Evolutionary conservation across 257 asterid genomes (phyloP), one percentile per base, ranked within the genome.

Genomic region (Primulina tabacum): DNA sequence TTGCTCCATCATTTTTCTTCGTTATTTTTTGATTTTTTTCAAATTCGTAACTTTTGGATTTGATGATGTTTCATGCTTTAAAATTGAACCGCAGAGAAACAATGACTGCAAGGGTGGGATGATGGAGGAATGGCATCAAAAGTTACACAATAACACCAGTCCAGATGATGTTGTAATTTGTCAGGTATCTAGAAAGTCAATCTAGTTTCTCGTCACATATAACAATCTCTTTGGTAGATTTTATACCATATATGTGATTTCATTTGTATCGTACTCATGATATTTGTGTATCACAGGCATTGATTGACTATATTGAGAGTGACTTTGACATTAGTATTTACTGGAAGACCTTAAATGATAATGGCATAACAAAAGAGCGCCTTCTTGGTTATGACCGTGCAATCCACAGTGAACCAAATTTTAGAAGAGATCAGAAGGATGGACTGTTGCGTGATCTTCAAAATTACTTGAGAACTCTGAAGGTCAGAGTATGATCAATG

Each of bases 61-160:
- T 24, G 26, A 24, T 24, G 26, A 52, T 57, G 60, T 56, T 75
- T 69, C 53, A 7, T 47, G 18, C 43, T 53, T 40, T 68, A 64
- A 40, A 81, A 57, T 74, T 47, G 63, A 67, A 76, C 64, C 79
- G 74, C 89, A 91, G 98, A 88, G 97, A 68, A 89, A 94, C 5
- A 94, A 94, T 76, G 83, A 89, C 24, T 89, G 98, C 83, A 91
- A 94, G 70, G 99, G 99, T 71, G 99, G 92, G 68, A 85, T 94
- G 79, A 91, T 94, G 99, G 99, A 94, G 85, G 87, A 94, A 80
- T 94, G 99, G 99, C 99, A 94, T 81, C 99, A 94, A 80, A 94
- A 94, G 78, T 86, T 94, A 70, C 99, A 94, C 73, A 94, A 94
- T 72, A 94, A 94, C 83, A 94, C 99, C 29, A 94, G 99, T 72